Evolutionary conservation across 2,329 filamentous ascomycete species (phyloP).

Genomic region (Aspergillus sp.): DNA sequence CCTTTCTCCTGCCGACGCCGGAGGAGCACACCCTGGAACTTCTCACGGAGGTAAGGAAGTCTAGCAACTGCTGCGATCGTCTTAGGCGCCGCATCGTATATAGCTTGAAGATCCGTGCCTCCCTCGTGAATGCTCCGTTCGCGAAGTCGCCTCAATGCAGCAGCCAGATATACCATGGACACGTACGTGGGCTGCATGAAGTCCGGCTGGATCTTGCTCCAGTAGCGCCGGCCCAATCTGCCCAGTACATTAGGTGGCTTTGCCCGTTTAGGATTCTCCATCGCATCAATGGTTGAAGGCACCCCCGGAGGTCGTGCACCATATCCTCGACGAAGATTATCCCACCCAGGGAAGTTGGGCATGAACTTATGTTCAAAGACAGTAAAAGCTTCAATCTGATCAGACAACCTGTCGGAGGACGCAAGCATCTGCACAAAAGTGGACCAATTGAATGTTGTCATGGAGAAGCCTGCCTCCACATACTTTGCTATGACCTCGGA

Average conservation of each 20-base stretch:
- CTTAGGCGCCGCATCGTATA: slow-evolving; percentile 35
- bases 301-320: slow-evolving; percentile 32
- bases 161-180: slow-evolving; percentile 47
- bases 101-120: slow-evolving; percentile 28
- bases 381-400: slow-evolving; percentile 62
- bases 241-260: slow-evolving; percentile 33
- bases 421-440: slow-evolving; percentile 70
- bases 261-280: slow-evolving; percentile 31
- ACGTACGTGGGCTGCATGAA: slow-evolving; percentile 48
- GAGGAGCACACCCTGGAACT: slow-evolving; percentile 44
- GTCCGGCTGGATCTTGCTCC: slow-evolving; percentile 41
- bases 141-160: slow-evolving; percentile 41
- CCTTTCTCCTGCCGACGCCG: slow-evolving; percentile 32
- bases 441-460: slow-evolving; percentile 82
- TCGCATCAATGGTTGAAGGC: slow-evolving; percentile 31
- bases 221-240: slow-evolving; percentile 33
- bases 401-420: slow-evolving; percentile 57
- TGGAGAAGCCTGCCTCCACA: slow-evolving; percentile 65
- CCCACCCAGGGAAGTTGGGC: slow-evolving; percentile 76
- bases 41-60: slow-evolving; percentile 45
- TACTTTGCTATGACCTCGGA: slow-evolving; percentile 57
- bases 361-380: slow-evolving; percentile 78
- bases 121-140: slow-evolving; percentile 38
- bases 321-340: slow-evolving; percentile 36
- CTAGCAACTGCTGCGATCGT: slow-evolving; percentile 40